Evolutionary conservation across 768 basidiomycete genomes (phyloP), one percentile per base, ranked within the genome.

Genomic region (Phanerodontia chrysosporium): DNA sequence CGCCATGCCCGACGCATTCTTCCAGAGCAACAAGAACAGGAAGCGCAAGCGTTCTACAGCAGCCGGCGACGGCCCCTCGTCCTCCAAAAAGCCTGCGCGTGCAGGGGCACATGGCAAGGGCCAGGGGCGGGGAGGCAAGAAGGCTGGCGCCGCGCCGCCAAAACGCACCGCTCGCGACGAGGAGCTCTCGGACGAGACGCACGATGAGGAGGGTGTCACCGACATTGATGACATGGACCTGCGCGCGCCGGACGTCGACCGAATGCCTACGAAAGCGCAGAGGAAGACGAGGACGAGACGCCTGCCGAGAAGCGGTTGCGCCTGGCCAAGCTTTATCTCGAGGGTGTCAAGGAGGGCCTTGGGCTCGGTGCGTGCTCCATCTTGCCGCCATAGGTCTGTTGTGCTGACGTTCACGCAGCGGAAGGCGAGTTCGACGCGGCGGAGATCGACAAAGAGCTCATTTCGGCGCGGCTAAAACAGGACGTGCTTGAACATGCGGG

Each of bases 381-480:
- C 24, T 32, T 30, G 24, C 28, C 45, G 24, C 35, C 22, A 22
- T 1, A 3, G n/a, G 21, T 9, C 51, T 29, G 6, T 18, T 56
- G 35, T 53, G 30, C 14, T 45, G 3, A 27, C 53, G 12, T 21
- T 12, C 52, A 27, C 51, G 24, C 61, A 84, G 92, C 86, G 59
- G 95, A 95, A 25, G 92, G 90, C 32, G 94, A 94, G 62, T 95
- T 86, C 62, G 96, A 99, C 70, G 97, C 97, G 4, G 95, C 92
- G 1, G 95, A 98, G 65, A 86, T 98, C 27, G 97, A 99, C 78
- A 83, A 84, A 66, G 96, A 98, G 64, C 78, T 98, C 62, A 91
- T 99, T 61, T 90, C 90, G 45, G 81, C 94, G 21, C 79, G 97
- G 57, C 78, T 99, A 62, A 92, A 94, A 70, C 86, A 94, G 70